Conservation (phyloP, 345 rosid genomes). For the Eucalyptus globulus region DNA sequence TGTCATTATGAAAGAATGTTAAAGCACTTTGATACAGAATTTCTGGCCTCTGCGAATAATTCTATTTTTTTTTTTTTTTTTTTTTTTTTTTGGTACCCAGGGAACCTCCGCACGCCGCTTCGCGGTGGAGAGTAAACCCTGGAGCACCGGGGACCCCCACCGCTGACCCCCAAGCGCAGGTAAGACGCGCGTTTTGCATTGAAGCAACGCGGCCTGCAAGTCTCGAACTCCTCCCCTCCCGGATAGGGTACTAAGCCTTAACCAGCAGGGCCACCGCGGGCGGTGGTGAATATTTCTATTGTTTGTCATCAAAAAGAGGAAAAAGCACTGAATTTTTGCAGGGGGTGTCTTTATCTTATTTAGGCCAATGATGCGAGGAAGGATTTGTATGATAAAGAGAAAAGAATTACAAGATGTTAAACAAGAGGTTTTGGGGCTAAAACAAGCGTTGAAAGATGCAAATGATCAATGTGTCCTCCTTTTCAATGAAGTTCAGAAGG, state of each 20-base stretch:
- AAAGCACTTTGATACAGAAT: not conserved
- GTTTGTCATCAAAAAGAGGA: not conserved
- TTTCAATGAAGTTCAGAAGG: slow-evolving; percentile 90
- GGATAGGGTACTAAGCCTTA: no score
- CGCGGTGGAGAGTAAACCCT: no score
- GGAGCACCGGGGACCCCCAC: no score
- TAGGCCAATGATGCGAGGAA: slow-evolving; percentile 90
- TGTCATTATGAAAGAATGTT: not conserved
- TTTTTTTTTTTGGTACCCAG: no score
- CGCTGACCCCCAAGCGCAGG: no score
- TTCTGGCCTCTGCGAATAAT: not conserved
- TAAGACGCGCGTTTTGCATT: no score
- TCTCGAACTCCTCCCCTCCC: no score
- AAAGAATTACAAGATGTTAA: slow-evolving; percentile 72
- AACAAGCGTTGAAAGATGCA: slow-evolving; percentile 73
- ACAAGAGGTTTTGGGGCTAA: slow-evolving; percentile 66
- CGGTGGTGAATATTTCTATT: not conserved
- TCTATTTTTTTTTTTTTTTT: no score
- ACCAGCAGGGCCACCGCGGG: no score
- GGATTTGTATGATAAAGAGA: slow-evolving; percentile 74
- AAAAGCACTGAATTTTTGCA: not conserved
- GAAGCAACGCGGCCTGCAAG: no score
- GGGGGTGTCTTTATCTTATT: not conserved
- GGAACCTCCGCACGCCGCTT: no score
- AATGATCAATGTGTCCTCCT: slow-evolving; percentile 90